Conservation (phyloP, 306 rosid species). For the Coriaria nepalensis region DNA sequence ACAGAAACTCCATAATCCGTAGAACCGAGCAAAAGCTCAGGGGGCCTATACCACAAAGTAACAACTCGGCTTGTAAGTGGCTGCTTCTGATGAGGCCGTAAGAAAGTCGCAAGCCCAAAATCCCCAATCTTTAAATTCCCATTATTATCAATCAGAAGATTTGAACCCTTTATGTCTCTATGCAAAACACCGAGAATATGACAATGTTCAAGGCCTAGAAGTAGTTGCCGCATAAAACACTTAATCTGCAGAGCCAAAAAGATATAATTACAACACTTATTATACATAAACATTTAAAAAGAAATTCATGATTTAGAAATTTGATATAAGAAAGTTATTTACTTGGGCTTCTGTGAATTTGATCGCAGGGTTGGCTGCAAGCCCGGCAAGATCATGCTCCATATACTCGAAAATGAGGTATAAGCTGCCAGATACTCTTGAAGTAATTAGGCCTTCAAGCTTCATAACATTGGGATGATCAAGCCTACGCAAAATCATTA, state of each 20-base stretch:
- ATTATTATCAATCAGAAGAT: slow-evolving; percentile 48
- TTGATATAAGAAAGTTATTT: slow-evolving; percentile 8
- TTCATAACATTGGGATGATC: slow-evolving; percentile 92
- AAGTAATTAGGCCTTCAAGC: slow-evolving; percentile 78
- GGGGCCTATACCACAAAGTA: slow-evolving; percentile 88
- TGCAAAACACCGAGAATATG: slow-evolving; percentile 70
- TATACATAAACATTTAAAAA: background rate
- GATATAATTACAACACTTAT: background rate
- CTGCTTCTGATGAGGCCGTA: slow-evolving; percentile 33
- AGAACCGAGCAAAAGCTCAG: slow-evolving; percentile 79
- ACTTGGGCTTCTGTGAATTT: slow-evolving; percentile 74
- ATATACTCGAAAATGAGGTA: slow-evolving; percentile 78
- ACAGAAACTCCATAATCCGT: slow-evolving; percentile 59
- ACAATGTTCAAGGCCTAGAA: slow-evolving; percentile 69
- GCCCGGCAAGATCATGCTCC: slow-evolving; percentile 86
- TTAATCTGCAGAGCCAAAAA: slow-evolving; percentile 38
- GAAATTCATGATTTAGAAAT: background rate
- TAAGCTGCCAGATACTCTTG: slow-evolving; percentile 69
- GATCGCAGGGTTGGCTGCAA: slow-evolving; percentile 39
- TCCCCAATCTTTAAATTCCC: slow-evolving; percentile 79
- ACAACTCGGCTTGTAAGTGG: slow-evolving; percentile 85
- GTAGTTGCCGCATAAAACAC: slow-evolving; percentile 71
- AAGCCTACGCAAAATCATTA: slow-evolving; percentile 53
- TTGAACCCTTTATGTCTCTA: slow-evolving; percentile 81
- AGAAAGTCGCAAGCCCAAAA: slow-evolving; percentile 65